These are phyloP conservation scores for Oryza rufipogon DNA, from an alignment of 176 grass and related monocot genomes.

Conservation along the genomic window DNA sequence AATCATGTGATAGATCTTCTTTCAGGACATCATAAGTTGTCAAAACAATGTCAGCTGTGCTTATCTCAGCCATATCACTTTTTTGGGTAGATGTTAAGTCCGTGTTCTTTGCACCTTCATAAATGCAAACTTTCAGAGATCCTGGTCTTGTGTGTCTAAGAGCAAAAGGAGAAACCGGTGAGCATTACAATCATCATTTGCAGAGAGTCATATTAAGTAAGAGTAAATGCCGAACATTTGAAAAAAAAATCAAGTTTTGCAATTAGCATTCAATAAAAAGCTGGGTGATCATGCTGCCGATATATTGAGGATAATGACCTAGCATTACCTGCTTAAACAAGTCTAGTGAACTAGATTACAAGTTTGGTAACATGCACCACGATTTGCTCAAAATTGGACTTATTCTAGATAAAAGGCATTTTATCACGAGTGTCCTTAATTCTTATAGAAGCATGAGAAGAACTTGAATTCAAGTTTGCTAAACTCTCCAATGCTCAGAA, in stretches of 20 bases:
- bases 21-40: conserved; percentile 97
- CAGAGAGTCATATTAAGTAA: neutral
- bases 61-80: conserved; percentile 66
- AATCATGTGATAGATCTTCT: conserved; percentile 98
- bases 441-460: conserved; percentile 23
- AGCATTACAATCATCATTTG: conserved; percentile 42
- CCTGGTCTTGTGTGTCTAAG: conserved; percentile 82
- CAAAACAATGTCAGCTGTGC: conserved; percentile 82
- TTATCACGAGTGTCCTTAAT: conserved; percentile 7
- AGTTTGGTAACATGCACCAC: neutral
- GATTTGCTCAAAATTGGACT: neutral
- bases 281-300: neutral
- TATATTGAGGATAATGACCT: neutral
- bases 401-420: conserved; percentile 10
- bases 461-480: conserved; percentile 27
- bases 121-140: conserved; percentile 88
- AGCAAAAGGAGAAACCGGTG: conserved; percentile 40
- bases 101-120: conserved; percentile 91
- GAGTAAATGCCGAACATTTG: conserved; percentile 1
- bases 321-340: neutral
- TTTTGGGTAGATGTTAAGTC: conserved; percentile 45
- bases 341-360: neutral
- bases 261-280: conserved; percentile 21
- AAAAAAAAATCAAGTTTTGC: conserved; percentile 13
- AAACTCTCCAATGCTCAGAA: conserved; percentile 18